Conservation (phyloP, 2,329 filamentous ascomycete genomes). For the Cytospora schulzeri region DNA sequence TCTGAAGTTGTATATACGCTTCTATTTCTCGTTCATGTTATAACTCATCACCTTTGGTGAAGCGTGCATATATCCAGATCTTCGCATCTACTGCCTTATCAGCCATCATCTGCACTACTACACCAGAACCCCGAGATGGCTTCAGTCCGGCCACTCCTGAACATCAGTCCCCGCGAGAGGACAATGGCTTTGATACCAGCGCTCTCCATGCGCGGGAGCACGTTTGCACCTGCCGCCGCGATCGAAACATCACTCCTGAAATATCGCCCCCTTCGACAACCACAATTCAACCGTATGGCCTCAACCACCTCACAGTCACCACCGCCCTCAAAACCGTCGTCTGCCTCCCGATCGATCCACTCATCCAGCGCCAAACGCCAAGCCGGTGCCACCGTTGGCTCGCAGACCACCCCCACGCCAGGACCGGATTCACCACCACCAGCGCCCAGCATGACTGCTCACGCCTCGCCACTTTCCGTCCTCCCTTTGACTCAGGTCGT, state of each 20-base stretch:
- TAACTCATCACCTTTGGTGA: slow-evolving; percentile 3
- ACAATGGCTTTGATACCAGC: slow-evolving; percentile 16
- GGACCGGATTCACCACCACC: slow-evolving; percentile 18
- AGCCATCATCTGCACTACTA: slow-evolving; percentile 1
- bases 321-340: slow-evolving; percentile 17
- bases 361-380: slow-evolving; percentile 28
- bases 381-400: slow-evolving; percentile 24
- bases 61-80: slow-evolving; percentile 18
- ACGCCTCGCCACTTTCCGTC: slow-evolving; percentile 57
- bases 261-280: slow-evolving; percentile 26
- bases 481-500: slow-evolving; percentile 68
- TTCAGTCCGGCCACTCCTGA: slow-evolving; percentile 23
- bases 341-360: slow-evolving; percentile 34
- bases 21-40: neutral
- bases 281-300: slow-evolving; percentile 26
- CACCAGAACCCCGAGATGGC: slow-evolving; percentile 17
- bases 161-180: neutral
- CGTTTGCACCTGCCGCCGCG: slow-evolving; percentile 16
- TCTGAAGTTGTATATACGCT: neutral
- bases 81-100: slow-evolving; percentile 8
- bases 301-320: slow-evolving; percentile 14
- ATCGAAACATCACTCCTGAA: slow-evolving; percentile 20
- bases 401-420: slow-evolving; percentile 24
- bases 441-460: slow-evolving; percentile 26
- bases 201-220: slow-evolving; percentile 3